Base-by-base conservation (phyloP, 2,329 filamentous ascomycete species). In the Exophiala dermatitidis region DNA sequence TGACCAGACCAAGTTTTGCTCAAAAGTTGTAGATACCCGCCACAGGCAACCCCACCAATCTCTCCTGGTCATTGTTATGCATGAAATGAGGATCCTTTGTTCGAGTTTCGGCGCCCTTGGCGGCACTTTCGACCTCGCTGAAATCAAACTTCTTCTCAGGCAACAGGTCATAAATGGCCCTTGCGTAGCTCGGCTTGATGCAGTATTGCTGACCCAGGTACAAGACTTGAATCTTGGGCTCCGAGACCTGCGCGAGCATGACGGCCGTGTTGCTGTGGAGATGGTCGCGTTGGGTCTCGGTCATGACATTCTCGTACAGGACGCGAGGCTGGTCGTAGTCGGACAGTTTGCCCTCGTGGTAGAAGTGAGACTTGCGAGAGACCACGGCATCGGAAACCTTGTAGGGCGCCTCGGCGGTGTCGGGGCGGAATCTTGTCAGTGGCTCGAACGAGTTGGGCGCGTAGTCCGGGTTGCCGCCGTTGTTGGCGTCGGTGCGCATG, bases 151-250 rank as follows among this genome's bases (percentile, higher is more conserved):
- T 63, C 43, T 72, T 70, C 56, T 73, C 66, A 6, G 71, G 67
- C 48, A 78, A 64, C 7, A 70, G 58, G 31, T 75, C 67, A 55
- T 74, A 78, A 7, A 79, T 72, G 3, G 70, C 74, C 46, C 68
- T 64, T 0, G 76, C 68, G 50, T 77, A 77, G 47, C 73, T 73
- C 0, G 69, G 68, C 4, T 69, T 68, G 46, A 79, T 77, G 56
- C 74, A 73, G 64, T 76, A 74, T 46, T 74, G 68, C 63, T 80
- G 77, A 0, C 75, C 74, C 1, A 80, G 68, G 60, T 79, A 80
- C 55, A 76, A 76, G 56, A 73, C 67, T 69, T 76, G 71, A 32
- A 77, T 75, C 34, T 71, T 65, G 0, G 68, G 64, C 45, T 70
- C 71, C n/a, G 66, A 66, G 44, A 77, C 74, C n/a, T 69, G 61